Evolutionary conservation across 2,329 filamentous ascomycete genomes (phyloP).

Genomic region (Aspergillus sp.): DNA sequence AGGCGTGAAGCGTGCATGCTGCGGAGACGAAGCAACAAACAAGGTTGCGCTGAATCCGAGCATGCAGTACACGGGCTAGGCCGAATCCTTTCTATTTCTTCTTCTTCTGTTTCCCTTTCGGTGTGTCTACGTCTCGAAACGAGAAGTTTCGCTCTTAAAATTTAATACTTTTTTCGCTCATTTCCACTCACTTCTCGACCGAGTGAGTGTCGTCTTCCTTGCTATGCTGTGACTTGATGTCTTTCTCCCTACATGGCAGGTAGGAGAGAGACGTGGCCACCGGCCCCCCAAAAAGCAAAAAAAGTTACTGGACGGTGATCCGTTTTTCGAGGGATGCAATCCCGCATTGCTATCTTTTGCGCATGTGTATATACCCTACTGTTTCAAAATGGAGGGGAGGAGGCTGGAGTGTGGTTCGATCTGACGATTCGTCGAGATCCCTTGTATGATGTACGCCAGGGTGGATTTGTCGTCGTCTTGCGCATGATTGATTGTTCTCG

Average conservation of each 20-base stretch:
- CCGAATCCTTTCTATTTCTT: constrained; percentile 7
- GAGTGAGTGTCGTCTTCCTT: too few species aligned
- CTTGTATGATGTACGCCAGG: constrained; percentile 27
- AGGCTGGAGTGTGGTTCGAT: constrained; percentile 12
- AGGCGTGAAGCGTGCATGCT: constrained; percentile 36
- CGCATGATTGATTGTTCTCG: constrained; percentile 15
- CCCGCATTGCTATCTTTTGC: constrained; percentile 12
- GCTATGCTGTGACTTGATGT: too few species aligned
- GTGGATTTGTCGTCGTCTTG: constrained; percentile 12
- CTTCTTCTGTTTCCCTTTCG: constrained; percentile 1
- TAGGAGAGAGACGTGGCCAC: too few species aligned
- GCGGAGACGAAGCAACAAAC: constrained; percentile 27
- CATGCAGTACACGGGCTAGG: constrained; percentile 22
- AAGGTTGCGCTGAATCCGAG: constrained; percentile 29
- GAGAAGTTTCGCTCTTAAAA: too few species aligned
- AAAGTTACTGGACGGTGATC: constrained; percentile 14
- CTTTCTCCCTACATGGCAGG: too few species aligned
- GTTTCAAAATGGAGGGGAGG: constrained; percentile 18
- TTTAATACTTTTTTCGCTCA: too few species aligned
- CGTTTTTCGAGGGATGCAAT: constrained; percentile 10
- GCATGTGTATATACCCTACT: constrained; percentile 22
- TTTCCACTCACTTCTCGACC: too few species aligned
- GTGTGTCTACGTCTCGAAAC: constrained; percentile 2
- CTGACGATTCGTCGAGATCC: constrained; percentile 11
- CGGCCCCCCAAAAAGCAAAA: neutral